A percentile compares a stretch with the other conserved stretches of the same genome.
phyloP scores from a whole-genome alignment of 345 rosid genomes.

The Rhizophora mangle region DNA sequence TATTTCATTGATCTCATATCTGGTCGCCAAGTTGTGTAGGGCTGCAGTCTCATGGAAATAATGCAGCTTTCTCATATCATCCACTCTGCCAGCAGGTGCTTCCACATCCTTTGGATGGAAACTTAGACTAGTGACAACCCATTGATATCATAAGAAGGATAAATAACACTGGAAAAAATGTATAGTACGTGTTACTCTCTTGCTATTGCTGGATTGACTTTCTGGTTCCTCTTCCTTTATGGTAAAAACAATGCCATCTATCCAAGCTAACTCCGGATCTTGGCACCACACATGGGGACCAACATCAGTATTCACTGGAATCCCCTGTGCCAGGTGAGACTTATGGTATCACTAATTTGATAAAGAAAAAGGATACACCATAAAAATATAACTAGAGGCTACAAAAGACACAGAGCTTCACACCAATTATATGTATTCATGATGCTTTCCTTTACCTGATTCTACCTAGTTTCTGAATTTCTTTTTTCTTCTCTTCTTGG shows the following conservation, averaged over 20 bases:
- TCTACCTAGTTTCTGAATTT: too few species aligned
- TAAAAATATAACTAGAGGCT: too few species aligned
- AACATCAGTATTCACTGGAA: conserved; percentile 35
- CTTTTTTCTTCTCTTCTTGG: too few species aligned
- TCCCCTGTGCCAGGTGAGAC: conserved; percentile 27
- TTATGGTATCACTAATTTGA: conserved; percentile 10
- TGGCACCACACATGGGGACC: conserved; percentile 76
- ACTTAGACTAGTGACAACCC: conserved; percentile 54
- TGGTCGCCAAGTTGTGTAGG: conserved; percentile 56
- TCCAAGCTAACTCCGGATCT: conserved; percentile 59
- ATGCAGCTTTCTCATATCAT: conserved; percentile 85
- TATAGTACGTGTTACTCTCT: conserved; percentile 33
- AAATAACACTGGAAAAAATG: neutral
- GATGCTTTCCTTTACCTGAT: too few species aligned
- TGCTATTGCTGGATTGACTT: conserved; percentile 46
- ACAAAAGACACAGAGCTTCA: too few species aligned
- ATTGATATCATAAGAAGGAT: conserved; percentile 2
- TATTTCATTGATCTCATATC: conserved; percentile 60
- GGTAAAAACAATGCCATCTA: conserved; percentile 56
- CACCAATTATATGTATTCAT: too few species aligned
- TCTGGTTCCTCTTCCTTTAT: conserved; percentile 56
- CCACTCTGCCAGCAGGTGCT: conserved; percentile 63
- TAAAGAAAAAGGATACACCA: too few species aligned
- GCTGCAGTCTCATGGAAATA: conserved; percentile 83
- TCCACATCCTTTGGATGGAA: conserved; percentile 61